Base-by-base conservation (phyloP, 345 rosid genomes). In the Mercurialis annua region DNA sequence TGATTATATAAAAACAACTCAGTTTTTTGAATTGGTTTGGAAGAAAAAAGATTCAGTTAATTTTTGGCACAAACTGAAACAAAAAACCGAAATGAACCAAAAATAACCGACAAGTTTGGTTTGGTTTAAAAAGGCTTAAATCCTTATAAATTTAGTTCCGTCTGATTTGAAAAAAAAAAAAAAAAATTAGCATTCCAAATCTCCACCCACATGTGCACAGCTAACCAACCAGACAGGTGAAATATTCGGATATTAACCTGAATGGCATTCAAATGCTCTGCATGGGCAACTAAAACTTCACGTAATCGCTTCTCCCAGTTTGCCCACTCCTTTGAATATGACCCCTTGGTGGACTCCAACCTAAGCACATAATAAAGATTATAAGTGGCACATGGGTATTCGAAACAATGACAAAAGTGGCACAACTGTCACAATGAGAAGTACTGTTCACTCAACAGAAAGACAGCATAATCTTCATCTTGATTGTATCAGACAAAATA, bases 231-330 rank as follows among this genome's bases (percentile, higher is more conserved):
- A 44, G 20, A 43, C 15, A 38, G 29, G 18, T 34, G 16, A 38
- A 47, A 34, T 23, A 6, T n/a, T n/a, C n/a, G 24, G 54, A 52
- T 60, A 26, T 8, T 46, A 26, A 93, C 96, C 97, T 90, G 98
- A 73, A 90, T 60, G 79, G 87, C 85, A 70, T 74, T 78, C 26
- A 91, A 74, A 83, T 86, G 88, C 64, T 91, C 80, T 23, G 89
- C 72, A 77, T 84, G 67, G 76, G 67, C 76, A 31, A 44, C 31
- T 54, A 94, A 64, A 67, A 73, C 74, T 44, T 81, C 80, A 6
- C 92, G 85, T 71, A 91, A 72, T 55, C 75, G 77, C 72, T 84
- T 85, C 82, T 94, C 99, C 99, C 97, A 94, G 71, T 88, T 84
- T 53, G 73, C 71, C 96, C 97, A 94, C 70, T 87, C 92, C 65